A percentile compares a stretch with the other conserved stretches of the same genome.
Conservation (phyloP, 352 stramenopile genomes). For the Globisporangium polare region DNA sequence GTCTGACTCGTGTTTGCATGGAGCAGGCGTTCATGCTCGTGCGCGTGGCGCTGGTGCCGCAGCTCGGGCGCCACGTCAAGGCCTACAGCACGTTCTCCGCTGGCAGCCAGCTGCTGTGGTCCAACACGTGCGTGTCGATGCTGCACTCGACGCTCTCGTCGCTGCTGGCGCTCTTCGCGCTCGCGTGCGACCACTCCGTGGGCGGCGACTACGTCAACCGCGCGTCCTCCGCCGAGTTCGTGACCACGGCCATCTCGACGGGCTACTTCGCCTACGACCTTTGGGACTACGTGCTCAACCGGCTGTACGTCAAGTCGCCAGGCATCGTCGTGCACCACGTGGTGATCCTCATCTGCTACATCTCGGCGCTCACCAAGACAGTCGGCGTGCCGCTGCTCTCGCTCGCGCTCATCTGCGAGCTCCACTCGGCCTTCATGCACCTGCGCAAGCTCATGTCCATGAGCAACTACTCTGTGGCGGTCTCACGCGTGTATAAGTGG, state of each 20-base stretch:
- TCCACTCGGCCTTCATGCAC: slow-evolving; percentile 82
- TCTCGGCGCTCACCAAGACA: slow-evolving; percentile 67
- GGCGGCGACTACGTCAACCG: slow-evolving; percentile 35
- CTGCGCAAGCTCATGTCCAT: slow-evolving; percentile 70
- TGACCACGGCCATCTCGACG: slow-evolving; percentile 67
- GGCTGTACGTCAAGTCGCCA: slow-evolving; percentile 66
- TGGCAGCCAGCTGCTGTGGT: slow-evolving; percentile 49
- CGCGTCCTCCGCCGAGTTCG: slow-evolving; percentile 29
- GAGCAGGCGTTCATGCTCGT: slow-evolving; percentile 39
- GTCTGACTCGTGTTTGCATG: neutral
- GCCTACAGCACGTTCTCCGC: slow-evolving; percentile 42
- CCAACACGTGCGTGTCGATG: slow-evolving; percentile 76
- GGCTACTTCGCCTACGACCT: slow-evolving; percentile 83
- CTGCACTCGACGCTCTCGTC: slow-evolving; percentile 60
- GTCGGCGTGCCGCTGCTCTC: slow-evolving; percentile 70
- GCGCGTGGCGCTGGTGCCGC: slow-evolving; percentile 38
- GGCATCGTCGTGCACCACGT: slow-evolving; percentile 72
- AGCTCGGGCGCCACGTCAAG: slow-evolving; percentile 37
- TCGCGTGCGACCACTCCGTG: slow-evolving; percentile 54
- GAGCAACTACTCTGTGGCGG: slow-evolving; percentile 35
- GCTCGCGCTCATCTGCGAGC: slow-evolving; percentile 64
- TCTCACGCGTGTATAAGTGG: slow-evolving; percentile 26
- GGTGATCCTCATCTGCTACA: slow-evolving; percentile 79
- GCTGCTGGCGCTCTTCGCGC: slow-evolving; percentile 41
- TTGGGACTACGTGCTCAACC: slow-evolving; percentile 72